phyloP scores from a whole-genome alignment of 768 basidiomycete genomes.

The Serendipita sp. region DNA sequence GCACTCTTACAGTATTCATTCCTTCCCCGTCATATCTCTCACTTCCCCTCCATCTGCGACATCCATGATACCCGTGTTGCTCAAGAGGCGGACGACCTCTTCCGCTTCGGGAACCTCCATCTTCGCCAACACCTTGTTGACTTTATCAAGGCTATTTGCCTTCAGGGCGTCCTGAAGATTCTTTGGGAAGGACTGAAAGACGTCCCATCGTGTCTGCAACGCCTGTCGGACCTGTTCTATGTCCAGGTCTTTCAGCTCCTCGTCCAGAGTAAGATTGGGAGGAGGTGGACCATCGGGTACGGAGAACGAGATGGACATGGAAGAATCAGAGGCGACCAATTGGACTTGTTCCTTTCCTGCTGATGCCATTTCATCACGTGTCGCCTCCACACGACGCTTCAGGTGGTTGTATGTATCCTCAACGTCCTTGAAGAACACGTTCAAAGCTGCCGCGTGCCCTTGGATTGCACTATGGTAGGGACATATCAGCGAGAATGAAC shows the following conservation, averaged over 20 bases:
- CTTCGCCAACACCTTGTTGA: constrained; percentile 77
- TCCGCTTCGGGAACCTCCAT: constrained; percentile 81
- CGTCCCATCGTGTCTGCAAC: constrained; percentile 81
- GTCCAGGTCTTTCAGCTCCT: constrained; percentile 39
- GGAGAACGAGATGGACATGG: constrained; percentile 68
- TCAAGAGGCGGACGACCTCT: constrained; percentile 59
- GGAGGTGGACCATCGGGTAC: constrained; percentile 92
- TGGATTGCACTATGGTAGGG: constrained; percentile 21
- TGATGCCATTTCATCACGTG: constrained; percentile 40
- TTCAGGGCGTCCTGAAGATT: constrained; percentile 64
- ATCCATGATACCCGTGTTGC: constrained; percentile 79
- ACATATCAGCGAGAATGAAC: neutral
- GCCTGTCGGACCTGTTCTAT: constrained; percentile 76
- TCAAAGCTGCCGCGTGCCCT: constrained; percentile 56
- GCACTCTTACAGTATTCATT: no score
- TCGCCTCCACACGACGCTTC: constrained; percentile 50
- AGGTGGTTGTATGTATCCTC: constrained; percentile 77
- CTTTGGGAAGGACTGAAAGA: constrained; percentile 57
- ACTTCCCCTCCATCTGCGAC: constrained; percentile 53
- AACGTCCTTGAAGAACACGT: constrained; percentile 79
- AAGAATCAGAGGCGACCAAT: constrained; percentile 77
- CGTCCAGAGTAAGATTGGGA: constrained; percentile 67
- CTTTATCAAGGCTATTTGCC: constrained; percentile 54
- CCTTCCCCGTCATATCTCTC: constrained; percentile 11
- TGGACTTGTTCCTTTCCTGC: constrained; percentile 80